Evolutionary conservation across 768 basidiomycete genomes (phyloP).

Genomic region (Cystobasidium onofrii): DNA sequence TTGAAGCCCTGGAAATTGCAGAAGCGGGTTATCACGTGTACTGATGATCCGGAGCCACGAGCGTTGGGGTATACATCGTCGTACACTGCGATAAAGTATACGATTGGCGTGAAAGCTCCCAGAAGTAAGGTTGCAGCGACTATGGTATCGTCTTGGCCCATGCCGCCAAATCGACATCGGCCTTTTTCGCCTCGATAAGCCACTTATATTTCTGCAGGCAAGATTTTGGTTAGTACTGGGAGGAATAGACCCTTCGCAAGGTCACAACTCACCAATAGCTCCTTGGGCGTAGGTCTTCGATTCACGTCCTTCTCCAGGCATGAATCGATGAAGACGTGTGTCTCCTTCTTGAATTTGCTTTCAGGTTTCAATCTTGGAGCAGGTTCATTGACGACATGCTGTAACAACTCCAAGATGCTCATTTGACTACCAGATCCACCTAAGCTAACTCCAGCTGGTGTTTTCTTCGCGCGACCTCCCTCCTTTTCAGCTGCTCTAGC

Average conservation of each 20-base stretch:
- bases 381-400: conserved; percentile 98
- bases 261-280: conserved; percentile 44
- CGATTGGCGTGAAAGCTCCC: too few species aligned
- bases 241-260: neutral
- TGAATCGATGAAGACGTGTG: conserved; percentile 76
- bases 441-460: conserved; percentile 74
- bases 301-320: conserved; percentile 73
- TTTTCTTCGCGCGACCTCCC: conserved; percentile 66
- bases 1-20: too few species aligned
- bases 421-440: conserved; percentile 96
- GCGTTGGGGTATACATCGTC: too few species aligned
- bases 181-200: conserved; percentile 59
- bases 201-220: conserved; percentile 59
- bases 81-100: too few species aligned
- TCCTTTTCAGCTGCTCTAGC: conserved; percentile 34
- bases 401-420: conserved; percentile 91
- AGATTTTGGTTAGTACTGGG: conserved; percentile 7
- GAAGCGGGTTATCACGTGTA: too few species aligned
- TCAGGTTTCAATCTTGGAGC: conserved; percentile 73
- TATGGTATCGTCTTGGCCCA: conserved; percentile 53
- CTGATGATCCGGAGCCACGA: too few species aligned
- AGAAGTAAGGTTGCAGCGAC: too few species aligned
- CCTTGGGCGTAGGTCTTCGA: conserved; percentile 49
- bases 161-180: conserved; percentile 63
- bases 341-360: conserved; percentile 62